A percentile compares a stretch with the other conserved stretches of the same genome.
Evolutionary conservation across 2,329 filamentous ascomycete species (phyloP).

Genomic region (Teratosphaeria gauchensis): DNA sequence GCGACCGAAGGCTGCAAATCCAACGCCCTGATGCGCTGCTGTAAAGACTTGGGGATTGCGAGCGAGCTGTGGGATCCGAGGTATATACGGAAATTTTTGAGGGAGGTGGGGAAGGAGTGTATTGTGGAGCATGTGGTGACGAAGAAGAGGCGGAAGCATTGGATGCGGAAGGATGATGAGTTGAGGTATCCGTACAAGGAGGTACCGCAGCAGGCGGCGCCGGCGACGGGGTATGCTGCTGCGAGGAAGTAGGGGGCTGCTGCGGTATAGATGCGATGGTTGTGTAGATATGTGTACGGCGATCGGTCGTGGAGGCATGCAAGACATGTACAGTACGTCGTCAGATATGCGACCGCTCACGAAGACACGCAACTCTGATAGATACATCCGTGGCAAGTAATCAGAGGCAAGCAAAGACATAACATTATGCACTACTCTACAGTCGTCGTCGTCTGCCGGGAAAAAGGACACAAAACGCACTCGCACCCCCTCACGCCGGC

Average conservation of each 20-base stretch:
- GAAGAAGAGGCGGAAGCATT: slow-evolving; percentile 86
- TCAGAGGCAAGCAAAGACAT: neutral
- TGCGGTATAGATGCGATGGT: neutral
- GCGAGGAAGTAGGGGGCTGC: neutral
- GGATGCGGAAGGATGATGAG: slow-evolving; percentile 72
- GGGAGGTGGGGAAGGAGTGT: slow-evolving; percentile 61
- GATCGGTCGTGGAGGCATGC: neutral
- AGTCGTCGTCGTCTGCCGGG: neutral
- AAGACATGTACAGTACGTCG: neutral
- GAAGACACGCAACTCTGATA: neutral
- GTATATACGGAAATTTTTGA: slow-evolving; percentile 77
- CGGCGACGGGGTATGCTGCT: neutral
- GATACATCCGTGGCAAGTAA: neutral
- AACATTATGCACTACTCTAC: neutral
- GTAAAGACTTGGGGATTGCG: slow-evolving; percentile 91
- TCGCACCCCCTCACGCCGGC: neutral
- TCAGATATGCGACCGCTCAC: neutral
- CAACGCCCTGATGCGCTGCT: slow-evolving; percentile 95
- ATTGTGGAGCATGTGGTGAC: slow-evolving; percentile 82
- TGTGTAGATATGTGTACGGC: neutral
- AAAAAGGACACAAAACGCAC: neutral
- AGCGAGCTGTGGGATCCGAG: slow-evolving; percentile 94
- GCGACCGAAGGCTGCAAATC: slow-evolving; percentile 96
- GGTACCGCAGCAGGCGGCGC: slow-evolving; percentile 12
- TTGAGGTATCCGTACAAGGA: slow-evolving; percentile 56